phyloP scores from a whole-genome alignment of 192 early-diverging fungal genomes.

The Mortierella hygrophila region DNA sequence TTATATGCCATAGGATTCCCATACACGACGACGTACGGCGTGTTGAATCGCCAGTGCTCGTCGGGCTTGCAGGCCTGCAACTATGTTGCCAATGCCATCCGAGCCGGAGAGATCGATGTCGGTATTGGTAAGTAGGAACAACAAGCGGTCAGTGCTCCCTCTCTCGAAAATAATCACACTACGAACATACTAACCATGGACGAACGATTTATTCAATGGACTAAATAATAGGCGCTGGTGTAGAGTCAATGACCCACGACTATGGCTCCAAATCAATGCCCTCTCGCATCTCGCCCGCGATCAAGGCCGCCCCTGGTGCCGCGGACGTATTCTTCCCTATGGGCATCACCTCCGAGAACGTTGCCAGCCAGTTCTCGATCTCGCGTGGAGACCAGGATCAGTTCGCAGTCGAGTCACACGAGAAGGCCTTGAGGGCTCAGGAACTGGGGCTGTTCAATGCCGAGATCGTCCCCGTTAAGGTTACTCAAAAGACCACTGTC shows the following conservation, averaged over 20 bases:
- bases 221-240: constrained; percentile 75
- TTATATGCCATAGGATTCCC: constrained; percentile 69
- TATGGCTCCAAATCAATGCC: constrained; percentile 85
- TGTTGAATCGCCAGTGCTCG: constrained; percentile 96
- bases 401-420: constrained; percentile 87
- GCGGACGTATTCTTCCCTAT: constrained; percentile 87
- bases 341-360: constrained; percentile 96
- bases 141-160: not conserved
- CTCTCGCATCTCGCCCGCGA: constrained; percentile 76
- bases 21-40: constrained; percentile 81
- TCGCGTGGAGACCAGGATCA: constrained; percentile 87
- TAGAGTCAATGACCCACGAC: constrained; percentile 94
- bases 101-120: constrained; percentile 88
- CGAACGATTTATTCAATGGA: not conserved
- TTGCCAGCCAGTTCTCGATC: constrained; percentile 86
- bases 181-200: not conserved
- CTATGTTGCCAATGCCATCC: constrained; percentile 90
- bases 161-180: not conserved
- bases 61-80: constrained; percentile 92
- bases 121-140: constrained; percentile 75
- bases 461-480: constrained; percentile 86
- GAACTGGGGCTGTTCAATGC: constrained; percentile 87
- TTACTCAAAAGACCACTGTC: constrained; percentile 62
- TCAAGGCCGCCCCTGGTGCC: constrained; percentile 71
- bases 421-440: constrained; percentile 83